These are phyloP conservation scores for Phytophthora nicotianae DNA, from an alignment of 352 stramenopile species.

Conservation along the genomic window DNA sequence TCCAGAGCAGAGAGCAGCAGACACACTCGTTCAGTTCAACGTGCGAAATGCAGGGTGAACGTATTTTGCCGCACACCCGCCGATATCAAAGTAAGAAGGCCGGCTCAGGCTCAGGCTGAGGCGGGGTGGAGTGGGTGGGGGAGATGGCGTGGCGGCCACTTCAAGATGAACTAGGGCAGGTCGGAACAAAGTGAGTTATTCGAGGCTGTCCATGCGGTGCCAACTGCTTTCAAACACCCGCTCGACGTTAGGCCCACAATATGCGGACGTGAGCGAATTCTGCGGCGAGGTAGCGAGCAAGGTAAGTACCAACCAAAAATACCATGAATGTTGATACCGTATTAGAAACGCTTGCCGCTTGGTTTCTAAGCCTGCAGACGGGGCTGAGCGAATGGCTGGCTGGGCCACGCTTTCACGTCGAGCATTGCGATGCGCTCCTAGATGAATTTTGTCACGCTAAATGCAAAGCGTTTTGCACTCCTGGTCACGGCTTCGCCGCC, in stretches of 20 bases:
- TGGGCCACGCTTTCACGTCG: constrained; percentile 3
- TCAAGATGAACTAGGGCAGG: constrained; percentile 10
- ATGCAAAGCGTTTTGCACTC: not conserved
- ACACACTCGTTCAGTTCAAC: too few relatives aligned
- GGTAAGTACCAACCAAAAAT: too few relatives aligned
- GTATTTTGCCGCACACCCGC: too few relatives aligned
- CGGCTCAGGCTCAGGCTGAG: constrained; percentile 5
- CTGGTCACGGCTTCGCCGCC: constrained; percentile 14
- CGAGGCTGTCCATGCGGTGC: constrained; percentile 6
- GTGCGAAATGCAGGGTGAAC: too few relatives aligned
- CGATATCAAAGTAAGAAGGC: not conserved
- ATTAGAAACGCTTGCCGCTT: constrained; percentile 8
- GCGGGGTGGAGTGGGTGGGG: constrained; percentile 9
- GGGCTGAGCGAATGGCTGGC: constrained; percentile 19
- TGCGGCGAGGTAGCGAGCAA: too few relatives aligned
- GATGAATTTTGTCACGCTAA: constrained; percentile 19
- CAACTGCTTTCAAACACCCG: constrained; percentile 15
- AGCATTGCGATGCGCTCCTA: constrained; percentile 9
- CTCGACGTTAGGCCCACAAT: not conserved
- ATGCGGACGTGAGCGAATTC: not conserved
- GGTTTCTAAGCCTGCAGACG: constrained; percentile 18
- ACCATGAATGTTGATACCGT: too few relatives aligned
- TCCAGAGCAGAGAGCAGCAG: too few relatives aligned
- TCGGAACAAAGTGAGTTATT: constrained; percentile 6
- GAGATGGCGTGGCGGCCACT: constrained; percentile 13